Conservation (phyloP, 331 rosid genomes). For the Phaseolus coccineus region DNA sequence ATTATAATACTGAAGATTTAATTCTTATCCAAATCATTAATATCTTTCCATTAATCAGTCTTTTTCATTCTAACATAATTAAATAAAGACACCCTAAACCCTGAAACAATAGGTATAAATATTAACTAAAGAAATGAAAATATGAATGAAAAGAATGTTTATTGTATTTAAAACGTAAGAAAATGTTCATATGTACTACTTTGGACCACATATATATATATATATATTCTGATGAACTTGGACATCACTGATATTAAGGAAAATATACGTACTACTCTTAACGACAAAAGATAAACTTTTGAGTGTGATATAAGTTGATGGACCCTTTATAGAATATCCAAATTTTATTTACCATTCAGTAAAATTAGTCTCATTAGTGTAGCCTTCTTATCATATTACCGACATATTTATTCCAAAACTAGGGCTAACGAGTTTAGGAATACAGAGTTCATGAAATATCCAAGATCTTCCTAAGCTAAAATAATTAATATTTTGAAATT, state of each 20-base stretch:
- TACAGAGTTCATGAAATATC: background rate
- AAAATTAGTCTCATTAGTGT: background rate
- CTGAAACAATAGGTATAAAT: background rate
- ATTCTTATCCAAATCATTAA: background rate
- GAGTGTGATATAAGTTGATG: background rate
- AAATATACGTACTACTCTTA: background rate
- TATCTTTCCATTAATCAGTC: background rate
- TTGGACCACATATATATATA: background rate
- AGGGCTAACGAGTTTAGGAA: background rate
- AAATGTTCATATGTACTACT: background rate
- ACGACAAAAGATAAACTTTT: slow-evolving; percentile 1
- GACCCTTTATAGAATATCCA: background rate
- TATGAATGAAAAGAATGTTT: background rate
- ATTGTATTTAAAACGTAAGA: background rate
- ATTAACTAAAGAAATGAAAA: background rate
- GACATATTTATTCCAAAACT: background rate
- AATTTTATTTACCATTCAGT: background rate
- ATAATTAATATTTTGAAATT: no score
- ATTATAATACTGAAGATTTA: background rate
- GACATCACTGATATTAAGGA: background rate
- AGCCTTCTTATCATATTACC: background rate
- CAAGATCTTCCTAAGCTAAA: no score
- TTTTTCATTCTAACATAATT: background rate
- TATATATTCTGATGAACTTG: background rate
- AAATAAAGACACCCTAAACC: background rate